Evolutionary conservation across 2,329 filamentous ascomycete species (phyloP), one percentile per base, ranked within the genome.

Genomic region (Cladobotryum protrusum): DNA sequence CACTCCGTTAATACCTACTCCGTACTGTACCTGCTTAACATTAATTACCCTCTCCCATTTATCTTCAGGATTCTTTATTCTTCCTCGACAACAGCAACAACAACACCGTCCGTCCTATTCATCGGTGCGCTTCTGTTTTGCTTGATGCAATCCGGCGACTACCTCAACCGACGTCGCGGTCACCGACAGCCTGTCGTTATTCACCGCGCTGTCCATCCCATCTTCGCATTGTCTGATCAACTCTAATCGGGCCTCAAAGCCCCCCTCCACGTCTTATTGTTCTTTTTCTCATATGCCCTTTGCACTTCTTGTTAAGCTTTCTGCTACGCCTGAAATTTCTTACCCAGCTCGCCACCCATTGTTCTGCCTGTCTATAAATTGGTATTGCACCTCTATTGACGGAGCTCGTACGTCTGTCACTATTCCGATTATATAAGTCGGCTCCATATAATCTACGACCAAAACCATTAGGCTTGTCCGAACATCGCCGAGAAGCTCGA

Each of bases 231-330:
- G 35, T 37, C 17, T 37, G n/a, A 37, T 37, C 35, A 37, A 17
- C 35, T n/a, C n/a, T 37, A 37, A 37, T 37, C 24, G 24, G 24
- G 20, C 24, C 24, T 29, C 24, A 8, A 29, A 29, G 24, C 24
- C 24, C 24, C 24, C 24, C 24, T 29, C 24, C 24, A 29, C 17
- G 20, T 12, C 43, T 44, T 47, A 34, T 35, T 40, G 29, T 47
- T 35, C 36, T 37, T n/a, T 41, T 9, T 29, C 24, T 29, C 24
- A 29, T 29, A 29, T 9, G 24, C 37, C 49, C n/a, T n/a, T 39
- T 41, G 36, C 39, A 18, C 45, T 19, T n/a, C n/a, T 40, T 47
- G 18, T 36, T 44, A n/a, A 36, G 36, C 41, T n/a, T 13, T 46
- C 8, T 19, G 13, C 17, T 33, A 34, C 35, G 11, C 19, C 29